Evolutionary conservation across 2,329 filamentous ascomycete genomes (phyloP), one percentile per base, ranked within the genome.

Genomic region (Colletotrichum tamarilloi): DNA sequence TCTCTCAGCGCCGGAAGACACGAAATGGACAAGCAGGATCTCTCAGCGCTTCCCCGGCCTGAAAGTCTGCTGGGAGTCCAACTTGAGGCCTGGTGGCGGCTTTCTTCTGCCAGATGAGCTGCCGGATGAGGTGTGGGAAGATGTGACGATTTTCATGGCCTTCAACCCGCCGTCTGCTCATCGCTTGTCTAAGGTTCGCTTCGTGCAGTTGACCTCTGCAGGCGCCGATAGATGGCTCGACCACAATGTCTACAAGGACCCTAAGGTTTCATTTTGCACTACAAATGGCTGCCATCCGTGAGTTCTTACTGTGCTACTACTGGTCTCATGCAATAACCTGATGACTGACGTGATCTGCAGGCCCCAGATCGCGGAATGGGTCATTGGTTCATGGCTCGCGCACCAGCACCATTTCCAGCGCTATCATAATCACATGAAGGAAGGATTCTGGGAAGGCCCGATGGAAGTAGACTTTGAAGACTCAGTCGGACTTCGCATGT

Each of bases 171-270:
- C 83, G 1, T 78, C 77, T 0, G 74, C 77, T 2, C 78, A 79
- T 30, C 66, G 79, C 56, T 77, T 85, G 42, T 76, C 78, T 9
- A 78, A 81, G 3, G 78, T 87, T 28, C 81, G 84, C 58, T 86
- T 82, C 70, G 82, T 88, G n/a, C 86, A 88, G 78, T 74, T 85
- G 30, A 77, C 80, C 0, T 85, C 83, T 0, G 83, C 86, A 1
- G 86, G 86, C 1, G 82, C 82, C 1, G 85, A 88, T 73, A 76
- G 76, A 49, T 87, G 85, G 84, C 69, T 81, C 5, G 76, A 76
- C 0, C 80, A 84, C 63, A 76, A 76, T 11, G 73, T 77, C 28
- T 87, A 82, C 74, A 69, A 77, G 60, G 79, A 84, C 38, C 77
- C 78, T 1, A 71, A 80, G 2, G 79, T 85, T 4, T 67, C 78